These are phyloP conservation scores for Plectranthus barbatus DNA, from an alignment of 257 asterid genomes.

Conservation along the genomic window DNA sequence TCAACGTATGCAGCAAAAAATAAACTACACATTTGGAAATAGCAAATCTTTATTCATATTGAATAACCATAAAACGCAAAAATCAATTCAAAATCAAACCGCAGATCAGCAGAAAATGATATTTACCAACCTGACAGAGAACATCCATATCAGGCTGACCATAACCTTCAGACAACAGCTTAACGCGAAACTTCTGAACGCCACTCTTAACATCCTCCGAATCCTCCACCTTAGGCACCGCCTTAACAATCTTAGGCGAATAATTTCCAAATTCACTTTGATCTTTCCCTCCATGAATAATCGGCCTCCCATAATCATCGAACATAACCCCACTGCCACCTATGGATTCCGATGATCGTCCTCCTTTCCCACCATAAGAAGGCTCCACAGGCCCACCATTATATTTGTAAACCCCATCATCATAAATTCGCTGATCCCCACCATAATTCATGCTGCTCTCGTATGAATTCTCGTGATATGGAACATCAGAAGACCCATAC, in stretches of 20 bases:
- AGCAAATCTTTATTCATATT: not conserved
- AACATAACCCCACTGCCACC: constrained; percentile 39
- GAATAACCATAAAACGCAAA: not conserved
- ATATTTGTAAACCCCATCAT: constrained; percentile 58
- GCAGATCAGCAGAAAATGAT: not conserved
- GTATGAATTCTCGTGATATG: constrained; percentile 23
- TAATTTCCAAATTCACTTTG: constrained; percentile 26
- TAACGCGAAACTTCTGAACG: constrained; percentile 65
- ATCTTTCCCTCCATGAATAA: constrained; percentile 38
- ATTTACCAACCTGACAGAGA: constrained; percentile 66
- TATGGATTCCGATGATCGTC: constrained; percentile 26
- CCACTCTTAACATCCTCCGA: constrained; percentile 51
- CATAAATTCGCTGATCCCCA: constrained; percentile 42
- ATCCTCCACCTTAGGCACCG: constrained; percentile 62
- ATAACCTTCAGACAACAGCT: constrained; percentile 66
- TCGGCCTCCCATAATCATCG: constrained; percentile 92
- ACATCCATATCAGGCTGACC: constrained; percentile 79
- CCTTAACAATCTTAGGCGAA: constrained; percentile 50
- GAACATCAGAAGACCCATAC: constrained; percentile 19
- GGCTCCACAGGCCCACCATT: constrained; percentile 36
- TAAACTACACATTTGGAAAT: not conserved
- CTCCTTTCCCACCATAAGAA: constrained; percentile 36
- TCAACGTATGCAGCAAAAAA: not conserved
- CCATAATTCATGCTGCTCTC: constrained; percentile 34
- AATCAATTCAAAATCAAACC: not conserved